Base-by-base conservation (phyloP, 1,284 basidiomycete genomes). In the Mycena citricolor region DNA sequence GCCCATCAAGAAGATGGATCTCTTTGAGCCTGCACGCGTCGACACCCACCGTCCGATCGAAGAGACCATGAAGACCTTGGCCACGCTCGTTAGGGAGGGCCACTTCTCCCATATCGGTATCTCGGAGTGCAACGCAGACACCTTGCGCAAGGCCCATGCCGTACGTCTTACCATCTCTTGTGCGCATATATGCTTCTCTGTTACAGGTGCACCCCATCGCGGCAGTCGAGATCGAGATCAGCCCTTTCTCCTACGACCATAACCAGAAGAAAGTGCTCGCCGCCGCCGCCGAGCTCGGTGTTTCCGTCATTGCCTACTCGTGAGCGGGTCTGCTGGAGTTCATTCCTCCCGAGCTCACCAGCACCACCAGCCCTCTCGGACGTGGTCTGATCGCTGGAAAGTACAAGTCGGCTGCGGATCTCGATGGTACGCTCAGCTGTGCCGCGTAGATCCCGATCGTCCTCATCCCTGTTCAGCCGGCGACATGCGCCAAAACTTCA, bases 351-450 rank as follows among this genome's bases (percentile, higher is more conserved):
- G 33, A n/a, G 23, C 36, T 44, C n/a, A 23, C n/a, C n/a, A n/a
- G n/a, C n/a, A n/a, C n/a, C n/a, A n/a, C n/a, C n/a, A 73, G 71
- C 3, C 82, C 81, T 0, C 69, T 83, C 12, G 80, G 79, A 8
- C 64, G 68, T 33, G 83, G 83, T 1, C 73, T 84, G 57, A 61
- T 86, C 14, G 71, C 74, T 1, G 77, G 81, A 10, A 62, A 64
- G 29, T 70, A 74, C 55, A 73, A 73, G 56, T 64, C 58, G 13
- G 57, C 56, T 4, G 66, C 72, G 22, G 79, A 83, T n/a, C n/a
- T 66, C n/a, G 58, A 63, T 4, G 39, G 47, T 68, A 69, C 20
- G 70, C 66, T 5, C n/a, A n/a, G n/a, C n/a, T n/a, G n/a, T n/a
- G n/a, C n/a, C n/a, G n/a, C n/a, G n/a, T n/a, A n/a, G n/a, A n/a